Evolutionary conservation across 1,139 yeast species (phyloP), one percentile per base, ranked within the genome.

Genomic region (Saccharomycopsis hybrid): DNA sequence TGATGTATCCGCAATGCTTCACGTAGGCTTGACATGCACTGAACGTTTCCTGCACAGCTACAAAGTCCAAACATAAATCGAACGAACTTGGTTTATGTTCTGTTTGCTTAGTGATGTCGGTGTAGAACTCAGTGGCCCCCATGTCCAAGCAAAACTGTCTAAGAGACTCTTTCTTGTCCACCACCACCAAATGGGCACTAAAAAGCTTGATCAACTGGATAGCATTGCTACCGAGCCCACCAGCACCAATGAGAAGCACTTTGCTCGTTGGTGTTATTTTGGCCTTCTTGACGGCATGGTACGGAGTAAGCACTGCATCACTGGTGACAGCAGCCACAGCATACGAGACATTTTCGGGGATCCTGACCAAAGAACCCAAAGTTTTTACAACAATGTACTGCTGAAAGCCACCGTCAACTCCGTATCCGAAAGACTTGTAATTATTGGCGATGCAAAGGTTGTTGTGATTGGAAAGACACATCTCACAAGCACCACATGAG

Each of bases 171-270:
- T 73, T 74, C 40, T 63, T 59, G 55, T 73, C 80, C 44, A 64
- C 60, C 3, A 72, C 74, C 13, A 73, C 72, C 8, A 73, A 62
- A 37, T 66, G 56, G 53, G 71, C 66, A n/a, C 72, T 72, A 53
- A 65, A 72, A 33, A 62, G 59, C 48, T 63, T 65, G 49, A 74
- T 62, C 32, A 75, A 70, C 55, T 75, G 80, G 25, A 74, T 47
- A 1, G 74, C 79, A 59, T 73, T 74, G 52, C 72, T 62, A 0
- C 80, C 79, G 47, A 75, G 64, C 2, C 80, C 80, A 8, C 80
- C 79, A 46, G 72, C 62, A 1, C 79, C 79, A 45, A 72, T 58
- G 3, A 73, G 66, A 49, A 73, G 61, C 2, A 73, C 74, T 54
- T 69, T 73, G 8, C 67, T 54, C 3, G 69, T 62, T 11, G 77